Evolutionary conservation across 2,329 filamentous ascomycete genomes (phyloP).

Genomic region (Calonectria naviculata): DNA sequence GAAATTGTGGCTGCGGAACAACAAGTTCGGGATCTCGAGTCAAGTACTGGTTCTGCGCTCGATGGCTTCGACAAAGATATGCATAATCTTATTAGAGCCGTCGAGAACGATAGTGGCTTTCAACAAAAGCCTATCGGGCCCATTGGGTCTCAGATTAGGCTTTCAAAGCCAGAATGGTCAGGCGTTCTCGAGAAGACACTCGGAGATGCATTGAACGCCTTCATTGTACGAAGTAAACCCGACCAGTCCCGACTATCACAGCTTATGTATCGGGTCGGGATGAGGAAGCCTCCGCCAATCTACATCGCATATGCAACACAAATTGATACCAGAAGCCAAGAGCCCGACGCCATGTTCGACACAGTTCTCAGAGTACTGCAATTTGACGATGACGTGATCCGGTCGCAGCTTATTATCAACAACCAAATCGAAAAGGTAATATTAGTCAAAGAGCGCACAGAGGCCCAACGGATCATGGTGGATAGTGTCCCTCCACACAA

Average conservation of each 20-base stretch:
- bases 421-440: conserved; percentile 86
- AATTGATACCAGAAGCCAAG: conserved; percentile 59
- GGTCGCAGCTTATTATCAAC: conserved; percentile 85
- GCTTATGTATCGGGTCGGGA: conserved; percentile 72
- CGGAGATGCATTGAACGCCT: conserved; percentile 76
- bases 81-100: conserved; percentile 71
- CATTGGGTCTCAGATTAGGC: conserved; percentile 79
- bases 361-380: conserved; percentile 86
- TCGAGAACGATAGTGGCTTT: conserved; percentile 78
- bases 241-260: conserved; percentile 77
- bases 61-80: conserved; percentile 74
- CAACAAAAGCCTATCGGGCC: conserved; percentile 82
- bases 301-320: conserved; percentile 50
- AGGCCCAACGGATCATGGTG: conserved; percentile 78
- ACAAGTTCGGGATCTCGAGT: conserved; percentile 61
- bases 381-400: conserved; percentile 83
- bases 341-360: conserved; percentile 78
- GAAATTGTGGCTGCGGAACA: conserved; percentile 66
- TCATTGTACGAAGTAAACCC: conserved; percentile 81
- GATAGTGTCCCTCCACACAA: conserved; percentile 71
- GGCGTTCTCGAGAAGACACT: conserved; percentile 82
- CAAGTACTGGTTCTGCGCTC: conserved; percentile 66
- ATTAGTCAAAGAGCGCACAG: conserved; percentile 74
- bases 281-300: conserved; percentile 56
- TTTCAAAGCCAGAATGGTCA: conserved; percentile 86